These are phyloP conservation scores for Ascochyta rabiei DNA, from an alignment of 2,329 filamentous ascomycete species.

Conservation along the genomic window DNA sequence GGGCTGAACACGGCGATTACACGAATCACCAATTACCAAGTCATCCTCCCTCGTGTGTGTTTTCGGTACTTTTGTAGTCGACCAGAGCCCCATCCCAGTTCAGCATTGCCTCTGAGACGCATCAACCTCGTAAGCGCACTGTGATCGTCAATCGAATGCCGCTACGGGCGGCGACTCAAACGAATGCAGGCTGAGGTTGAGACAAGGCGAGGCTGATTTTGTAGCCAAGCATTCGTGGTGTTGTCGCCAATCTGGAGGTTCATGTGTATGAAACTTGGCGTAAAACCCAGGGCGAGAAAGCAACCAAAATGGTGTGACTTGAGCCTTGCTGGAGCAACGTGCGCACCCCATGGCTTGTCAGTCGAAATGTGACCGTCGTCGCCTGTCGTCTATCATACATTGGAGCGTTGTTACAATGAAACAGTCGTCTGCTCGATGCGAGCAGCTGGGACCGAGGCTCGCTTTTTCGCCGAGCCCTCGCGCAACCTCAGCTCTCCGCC, in stretches of 20 bases:
- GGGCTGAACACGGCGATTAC: background rate
- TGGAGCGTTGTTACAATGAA: background rate
- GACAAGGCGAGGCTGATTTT: conserved; percentile 13
- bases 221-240: conserved; percentile 7
- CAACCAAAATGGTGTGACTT: background rate
- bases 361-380: background rate
- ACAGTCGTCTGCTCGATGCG: conserved; percentile 5
- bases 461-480: conserved; percentile 5
- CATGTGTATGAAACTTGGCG: conserved; percentile 5
- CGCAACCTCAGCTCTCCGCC: conserved; percentile 17
- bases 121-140: background rate
- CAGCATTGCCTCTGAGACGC: background rate
- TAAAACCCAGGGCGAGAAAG: background rate
- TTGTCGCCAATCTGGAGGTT: conserved; percentile 5
- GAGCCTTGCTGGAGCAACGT: background rate
- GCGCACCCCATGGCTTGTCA: background rate
- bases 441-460: conserved; percentile 10
- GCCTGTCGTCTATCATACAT: background rate
- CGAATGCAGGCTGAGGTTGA: conserved; percentile 9
- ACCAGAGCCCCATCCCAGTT: background rate
- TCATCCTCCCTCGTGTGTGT: too few species aligned
- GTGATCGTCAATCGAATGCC: background rate
- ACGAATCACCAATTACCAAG: background rate
- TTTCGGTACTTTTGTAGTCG: background rate
- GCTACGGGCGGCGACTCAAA: conserved; percentile 6